Base-by-base conservation (phyloP, 257 asterid genomes). In the Paulownia fortunei region DNA sequence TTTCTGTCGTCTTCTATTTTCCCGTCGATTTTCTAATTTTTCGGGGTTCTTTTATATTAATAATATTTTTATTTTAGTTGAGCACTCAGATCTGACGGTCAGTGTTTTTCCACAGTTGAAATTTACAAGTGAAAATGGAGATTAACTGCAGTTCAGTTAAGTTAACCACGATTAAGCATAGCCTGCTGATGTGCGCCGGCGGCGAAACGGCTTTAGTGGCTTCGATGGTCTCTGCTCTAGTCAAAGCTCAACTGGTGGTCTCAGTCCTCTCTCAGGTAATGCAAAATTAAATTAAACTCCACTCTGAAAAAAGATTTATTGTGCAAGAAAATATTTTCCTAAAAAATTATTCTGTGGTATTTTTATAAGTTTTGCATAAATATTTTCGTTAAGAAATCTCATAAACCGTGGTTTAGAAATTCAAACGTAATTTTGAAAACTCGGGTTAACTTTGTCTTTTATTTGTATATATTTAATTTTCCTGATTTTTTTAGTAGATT, bases 161-260 rank as follows among this genome's bases (percentile, higher is more conserved):
- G 18, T 39, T 70, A 76, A 82, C 83, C 82, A 72, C 76, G 72
- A 27, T 77, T 68, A 67, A 77, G 69, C 77, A 12, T 46, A 42
- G 81, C 36, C 44, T 76, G 85, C 86, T 86, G 77, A 81, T 77
- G 76, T 79, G 83, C 88, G 81, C 86, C 76, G 86, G 87, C 59
- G 87, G 88, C 36, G 94, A 82, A 51, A 74, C 84, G 32, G 73
- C 87, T 59, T 73, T 87, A 59, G 86, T 81, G 44, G 87, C 88
- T 37, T 71, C 82, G 69, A 16, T 85, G 41, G 71, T 83, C 73
- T 82, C 80, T 8, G 79, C 86, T 52, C 66, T 89, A 81, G 88
- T 86, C 86, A 88, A 82, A 66, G 76, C 90, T 56, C 87, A 87
- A 78, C 79, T 79, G 1, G 66, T 12, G 6, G 37, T 26, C 65